Evolutionary conservation across 208 protist species (phyloP).

Genomic region (Acanthamoeba lenticulata): DNA sequence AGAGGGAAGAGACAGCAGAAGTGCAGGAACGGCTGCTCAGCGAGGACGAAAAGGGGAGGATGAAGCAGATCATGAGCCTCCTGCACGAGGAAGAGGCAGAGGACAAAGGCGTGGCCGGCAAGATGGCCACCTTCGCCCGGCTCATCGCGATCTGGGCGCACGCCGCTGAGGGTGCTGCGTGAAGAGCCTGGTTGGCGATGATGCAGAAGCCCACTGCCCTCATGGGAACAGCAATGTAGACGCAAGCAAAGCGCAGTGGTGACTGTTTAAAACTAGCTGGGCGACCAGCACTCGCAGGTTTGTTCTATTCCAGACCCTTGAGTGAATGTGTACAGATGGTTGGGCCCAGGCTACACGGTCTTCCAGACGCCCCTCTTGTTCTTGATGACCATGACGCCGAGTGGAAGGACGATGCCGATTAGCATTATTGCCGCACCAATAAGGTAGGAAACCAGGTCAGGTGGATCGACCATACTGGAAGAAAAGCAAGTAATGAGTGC

Average conservation of each 20-base stretch:
- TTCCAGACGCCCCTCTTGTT: constrained; percentile 61
- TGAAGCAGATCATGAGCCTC: background rate
- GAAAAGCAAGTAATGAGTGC: too few relatives aligned
- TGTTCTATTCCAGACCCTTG: too few relatives aligned
- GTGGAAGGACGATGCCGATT: constrained; percentile 36
- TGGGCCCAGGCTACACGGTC: too few relatives aligned
- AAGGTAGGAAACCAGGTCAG: constrained; percentile 8
- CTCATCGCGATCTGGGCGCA: background rate
- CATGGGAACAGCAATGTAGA: background rate
- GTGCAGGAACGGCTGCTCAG: background rate
- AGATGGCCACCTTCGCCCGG: background rate
- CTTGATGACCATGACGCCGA: constrained; percentile 56
- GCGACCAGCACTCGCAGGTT: too few relatives aligned
- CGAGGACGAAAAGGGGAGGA: background rate
- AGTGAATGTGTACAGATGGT: background rate
- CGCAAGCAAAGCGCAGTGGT: background rate
- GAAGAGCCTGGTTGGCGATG: too few relatives aligned
- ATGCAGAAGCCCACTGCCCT: too few relatives aligned
- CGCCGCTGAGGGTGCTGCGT: too few relatives aligned
- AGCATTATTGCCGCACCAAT: constrained; percentile 34
- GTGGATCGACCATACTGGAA: background rate
- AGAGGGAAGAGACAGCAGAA: background rate
- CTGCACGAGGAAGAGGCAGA: background rate
- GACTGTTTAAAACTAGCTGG: background rate
- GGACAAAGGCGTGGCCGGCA: background rate